These are phyloP conservation scores for Kregervanrija fluxuum DNA, from an alignment of 805 yeast genomes.

Conservation along the genomic window DNA sequence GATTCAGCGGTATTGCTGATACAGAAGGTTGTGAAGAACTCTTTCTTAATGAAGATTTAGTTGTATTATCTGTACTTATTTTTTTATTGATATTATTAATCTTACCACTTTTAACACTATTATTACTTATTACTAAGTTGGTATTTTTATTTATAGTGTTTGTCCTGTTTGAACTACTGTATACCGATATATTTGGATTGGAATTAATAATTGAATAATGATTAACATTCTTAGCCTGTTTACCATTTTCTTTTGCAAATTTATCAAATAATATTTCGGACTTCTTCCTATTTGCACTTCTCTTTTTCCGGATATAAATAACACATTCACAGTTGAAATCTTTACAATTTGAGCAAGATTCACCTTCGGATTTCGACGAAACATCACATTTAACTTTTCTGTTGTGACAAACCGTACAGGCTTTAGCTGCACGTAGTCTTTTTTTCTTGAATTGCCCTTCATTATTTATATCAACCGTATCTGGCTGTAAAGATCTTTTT, in stretches of 20 bases:
- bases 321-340: constrained; percentile 64
- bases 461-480: no score
- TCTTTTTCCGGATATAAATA: constrained; percentile 39
- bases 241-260: neutral
- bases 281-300: constrained; percentile 13
- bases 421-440: constrained; percentile 58
- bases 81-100: neutral
- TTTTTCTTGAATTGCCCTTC: constrained; percentile 17
- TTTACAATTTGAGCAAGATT: constrained; percentile 60
- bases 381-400: constrained; percentile 75
- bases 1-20: no score
- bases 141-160: neutral
- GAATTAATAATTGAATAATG: no score
- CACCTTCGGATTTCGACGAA: constrained; percentile 29
- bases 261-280: neutral
- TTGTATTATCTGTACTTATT: neutral
- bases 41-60: neutral
- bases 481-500: no score
- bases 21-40: no score
- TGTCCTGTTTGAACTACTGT: neutral
- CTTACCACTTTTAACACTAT: neutral
- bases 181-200: neutral
- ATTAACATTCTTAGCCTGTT: no score
- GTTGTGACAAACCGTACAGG: constrained; percentile 67
- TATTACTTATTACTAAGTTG: neutral